Evolutionary conservation across 169 alveolate genomes (phyloP).

Genomic region (Theileria sp.): DNA sequence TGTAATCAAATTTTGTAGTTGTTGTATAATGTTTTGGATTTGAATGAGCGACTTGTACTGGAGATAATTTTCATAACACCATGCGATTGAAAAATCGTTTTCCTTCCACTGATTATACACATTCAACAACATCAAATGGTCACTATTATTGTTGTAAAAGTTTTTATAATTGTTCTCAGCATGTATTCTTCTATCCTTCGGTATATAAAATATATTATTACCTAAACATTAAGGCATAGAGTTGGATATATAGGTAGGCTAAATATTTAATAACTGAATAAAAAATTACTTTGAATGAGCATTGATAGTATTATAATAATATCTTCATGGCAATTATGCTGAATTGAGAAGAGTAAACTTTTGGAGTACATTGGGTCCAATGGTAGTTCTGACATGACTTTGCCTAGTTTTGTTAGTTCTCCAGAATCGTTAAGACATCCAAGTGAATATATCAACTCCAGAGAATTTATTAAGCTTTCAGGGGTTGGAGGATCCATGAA

Average conservation of each 20-base stretch:
- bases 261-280: too few species aligned
- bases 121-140: conserved; percentile 93
- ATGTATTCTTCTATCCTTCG: conserved; percentile 89
- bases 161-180: conserved; percentile 97
- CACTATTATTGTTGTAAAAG: conserved; percentile 94
- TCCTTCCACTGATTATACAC: conserved; percentile 98
- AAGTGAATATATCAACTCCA: conserved; percentile 95
- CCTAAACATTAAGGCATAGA: not conserved
- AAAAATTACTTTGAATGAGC: conserved; percentile 69
- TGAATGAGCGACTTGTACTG: conserved; percentile 93
- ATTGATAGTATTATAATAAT: conserved; percentile 93
- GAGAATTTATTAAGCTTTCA: conserved; percentile 92
- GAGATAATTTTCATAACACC: conserved; percentile 97
- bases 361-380: conserved; percentile 96
- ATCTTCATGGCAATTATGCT: conserved; percentile 94
- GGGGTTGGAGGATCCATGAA: conserved; percentile 99
- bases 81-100: conserved; percentile 87
- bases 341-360: conserved; percentile 86
- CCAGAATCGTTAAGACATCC: conserved; percentile 98
- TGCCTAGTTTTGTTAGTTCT: conserved; percentile 92
- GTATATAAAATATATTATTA: not conserved
- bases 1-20: conserved; percentile 76
- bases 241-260: not conserved
- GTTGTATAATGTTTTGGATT: conserved; percentile 97
- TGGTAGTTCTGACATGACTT: conserved; percentile 99